A percentile compares a stretch with the other conserved stretches of the same genome.
Conservation (phyloP, 2,329 filamentous ascomycete species). For the Mollisia scopiformis region DNA sequence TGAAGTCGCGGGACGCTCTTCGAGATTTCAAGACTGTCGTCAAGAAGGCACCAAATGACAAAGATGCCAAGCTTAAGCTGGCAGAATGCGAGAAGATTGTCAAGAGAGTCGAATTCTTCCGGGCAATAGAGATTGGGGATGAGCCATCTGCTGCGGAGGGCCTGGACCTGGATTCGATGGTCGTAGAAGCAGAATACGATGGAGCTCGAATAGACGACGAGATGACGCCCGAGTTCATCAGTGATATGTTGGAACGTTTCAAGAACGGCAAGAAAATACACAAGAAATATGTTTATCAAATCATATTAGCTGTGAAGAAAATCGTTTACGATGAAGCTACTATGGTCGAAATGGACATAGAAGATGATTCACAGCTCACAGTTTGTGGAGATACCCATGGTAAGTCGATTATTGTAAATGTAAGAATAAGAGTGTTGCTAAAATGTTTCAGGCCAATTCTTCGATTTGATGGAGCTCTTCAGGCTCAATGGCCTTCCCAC, state of each 20-base stretch:
- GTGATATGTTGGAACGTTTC: slow-evolving; percentile 96
- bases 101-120: slow-evolving; percentile 88
- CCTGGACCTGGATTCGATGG: slow-evolving; percentile 84
- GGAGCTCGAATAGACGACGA: slow-evolving; percentile 75
- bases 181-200: slow-evolving; percentile 83
- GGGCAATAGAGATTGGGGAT: slow-evolving; percentile 91
- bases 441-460: slow-evolving; percentile 80
- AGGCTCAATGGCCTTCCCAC: slow-evolving; percentile 82
- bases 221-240: slow-evolving; percentile 97
- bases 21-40: slow-evolving; percentile 92
- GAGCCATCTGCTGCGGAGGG: slow-evolving; percentile 91
- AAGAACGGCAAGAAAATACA: slow-evolving; percentile 95
- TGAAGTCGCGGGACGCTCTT: slow-evolving; percentile 85
- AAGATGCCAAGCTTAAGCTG: slow-evolving; percentile 87
- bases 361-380: slow-evolving; percentile 77
- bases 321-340: slow-evolving; percentile 91
- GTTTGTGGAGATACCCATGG: slow-evolving; percentile 98
- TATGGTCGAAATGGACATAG: slow-evolving; percentile 91
- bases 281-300: slow-evolving; percentile 97
- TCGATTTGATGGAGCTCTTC: slow-evolving; percentile 96
- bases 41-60: slow-evolving; percentile 83
- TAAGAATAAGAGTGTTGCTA: slow-evolving; percentile 8
- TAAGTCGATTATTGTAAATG: slow-evolving; percentile 42
- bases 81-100: slow-evolving; percentile 95
- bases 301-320: slow-evolving; percentile 86